phyloP scores from a whole-genome alignment of 345 rosid genomes.

The Cardiospermum halicacabum region DNA sequence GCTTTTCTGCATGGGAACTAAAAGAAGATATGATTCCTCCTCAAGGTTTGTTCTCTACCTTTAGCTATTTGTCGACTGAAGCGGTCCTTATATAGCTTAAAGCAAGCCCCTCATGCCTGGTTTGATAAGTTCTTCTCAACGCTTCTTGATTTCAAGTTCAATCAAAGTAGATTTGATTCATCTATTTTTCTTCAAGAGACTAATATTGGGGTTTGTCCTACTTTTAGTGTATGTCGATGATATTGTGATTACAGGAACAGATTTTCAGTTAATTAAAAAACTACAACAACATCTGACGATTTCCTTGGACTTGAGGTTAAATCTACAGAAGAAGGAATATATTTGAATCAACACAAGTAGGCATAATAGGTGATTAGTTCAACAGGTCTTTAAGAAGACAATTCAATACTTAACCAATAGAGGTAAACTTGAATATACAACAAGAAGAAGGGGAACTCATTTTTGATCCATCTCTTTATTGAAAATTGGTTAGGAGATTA shows the following conservation, averaged over 20 bases:
- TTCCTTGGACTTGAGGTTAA: background rate
- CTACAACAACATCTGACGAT: background rate
- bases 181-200: background rate
- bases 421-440: background rate
- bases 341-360: background rate
- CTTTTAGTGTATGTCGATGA: slow-evolving; percentile 11
- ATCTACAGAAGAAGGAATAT: background rate
- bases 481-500: background rate
- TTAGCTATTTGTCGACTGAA: background rate
- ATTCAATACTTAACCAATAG: background rate
- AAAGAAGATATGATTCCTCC: background rate
- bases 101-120: slow-evolving; percentile 5
- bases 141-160: background rate
- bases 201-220: background rate
- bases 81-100: background rate
- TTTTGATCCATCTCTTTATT: background rate
- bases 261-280: background rate
- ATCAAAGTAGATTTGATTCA: background rate
- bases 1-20: background rate
- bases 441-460: background rate
- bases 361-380: background rate
- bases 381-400: background rate
- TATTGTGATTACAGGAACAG: background rate
- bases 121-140: slow-evolving; percentile 3
- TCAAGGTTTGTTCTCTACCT: background rate